Evolutionary conservation across 73 alveolate species (phyloP), one percentile per base, ranked within the genome.

Genomic region (Paramecium bursaria): DNA sequence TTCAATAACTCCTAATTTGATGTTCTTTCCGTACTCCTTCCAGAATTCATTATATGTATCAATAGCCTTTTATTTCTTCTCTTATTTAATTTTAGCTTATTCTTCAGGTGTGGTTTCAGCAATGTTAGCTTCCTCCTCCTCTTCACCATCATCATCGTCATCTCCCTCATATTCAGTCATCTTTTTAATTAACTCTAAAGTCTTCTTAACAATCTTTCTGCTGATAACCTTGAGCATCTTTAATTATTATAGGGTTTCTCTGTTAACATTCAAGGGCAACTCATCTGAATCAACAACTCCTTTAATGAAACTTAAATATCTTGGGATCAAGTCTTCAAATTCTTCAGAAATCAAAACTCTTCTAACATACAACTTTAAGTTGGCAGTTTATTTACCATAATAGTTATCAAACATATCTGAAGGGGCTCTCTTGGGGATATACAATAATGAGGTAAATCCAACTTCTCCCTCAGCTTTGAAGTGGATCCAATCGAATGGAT

Each of bases 271-370:
- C 61, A 97, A 90, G 10, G 99, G 99, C 51, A 98, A 90, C 73
- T 96, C 99, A 88, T 98, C 99, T 17, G 99, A 95, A 87, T 97
- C 99, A 22, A 97, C 99, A 17, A 97, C 99, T 30, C 99, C 99
- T 86, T 91, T 95, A 35, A 97, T 90, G 93, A 97, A 97, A 91
- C 95, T 96, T 85, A 97, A 86, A 91, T 97, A 97, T 73, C 99
- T 77, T 39, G 99, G 99, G 93, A 97, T 88, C 52, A 97, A 90
- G 54, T 97, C 99, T 76, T 97, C 99, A 88, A 97, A 96, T 90
- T 97, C 98, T 87, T 97, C 99, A 50, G 96, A 90, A 86, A 97
- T 96, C 90, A 97, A 90, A 42, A 97, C 99, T 60, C 99, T 92
- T 75, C 99, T 91, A 19, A 97, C 99, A 87, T 95, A 97, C 85